phyloP scores from a whole-genome alignment of 2,329 filamentous ascomycete species.

The Verticillium tricorpus region DNA sequence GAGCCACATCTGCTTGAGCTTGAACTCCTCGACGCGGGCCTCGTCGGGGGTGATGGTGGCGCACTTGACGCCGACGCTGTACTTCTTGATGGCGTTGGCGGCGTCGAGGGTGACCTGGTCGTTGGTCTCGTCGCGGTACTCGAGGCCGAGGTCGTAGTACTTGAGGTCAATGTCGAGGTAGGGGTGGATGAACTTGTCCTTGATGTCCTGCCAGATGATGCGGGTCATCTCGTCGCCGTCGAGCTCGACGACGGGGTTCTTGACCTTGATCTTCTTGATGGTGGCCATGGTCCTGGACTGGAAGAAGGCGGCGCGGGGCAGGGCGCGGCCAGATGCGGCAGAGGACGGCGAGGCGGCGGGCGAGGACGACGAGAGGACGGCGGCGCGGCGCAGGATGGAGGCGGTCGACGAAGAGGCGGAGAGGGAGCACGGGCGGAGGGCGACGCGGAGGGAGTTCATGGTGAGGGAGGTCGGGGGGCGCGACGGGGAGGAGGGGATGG shows the following conservation, averaged over 20 bases:
- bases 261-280: conserved; percentile 90
- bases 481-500: neutral
- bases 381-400: conserved; percentile 7
- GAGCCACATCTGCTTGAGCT: conserved; percentile 99
- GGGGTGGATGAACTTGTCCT: conserved; percentile 96
- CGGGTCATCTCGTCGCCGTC: conserved; percentile 96
- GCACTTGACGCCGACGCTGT: conserved; percentile 98
- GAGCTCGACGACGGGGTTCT: conserved; percentile 97
- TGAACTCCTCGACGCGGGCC: conserved; percentile 93
- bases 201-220: conserved; percentile 99
- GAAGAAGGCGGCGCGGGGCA: conserved; percentile 9
- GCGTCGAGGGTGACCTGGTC: conserved; percentile 95
- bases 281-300: conserved; percentile 46
- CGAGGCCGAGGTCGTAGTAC: conserved; percentile 92
- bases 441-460: conserved; percentile 2
- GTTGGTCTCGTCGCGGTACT: conserved; percentile 93
- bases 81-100: conserved; percentile 97
- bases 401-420: conserved; percentile 1
- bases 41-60: conserved; percentile 99
- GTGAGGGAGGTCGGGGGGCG: neutral
- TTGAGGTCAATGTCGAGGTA: conserved; percentile 98
- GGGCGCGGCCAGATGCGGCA: conserved; percentile 8
- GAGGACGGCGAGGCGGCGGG: conserved; percentile 6
- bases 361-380: conserved; percentile 8
- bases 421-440: conserved; percentile 2